phyloP scores from a whole-genome alignment of 768 basidiomycete genomes.

The Hericium erinaceus region DNA sequence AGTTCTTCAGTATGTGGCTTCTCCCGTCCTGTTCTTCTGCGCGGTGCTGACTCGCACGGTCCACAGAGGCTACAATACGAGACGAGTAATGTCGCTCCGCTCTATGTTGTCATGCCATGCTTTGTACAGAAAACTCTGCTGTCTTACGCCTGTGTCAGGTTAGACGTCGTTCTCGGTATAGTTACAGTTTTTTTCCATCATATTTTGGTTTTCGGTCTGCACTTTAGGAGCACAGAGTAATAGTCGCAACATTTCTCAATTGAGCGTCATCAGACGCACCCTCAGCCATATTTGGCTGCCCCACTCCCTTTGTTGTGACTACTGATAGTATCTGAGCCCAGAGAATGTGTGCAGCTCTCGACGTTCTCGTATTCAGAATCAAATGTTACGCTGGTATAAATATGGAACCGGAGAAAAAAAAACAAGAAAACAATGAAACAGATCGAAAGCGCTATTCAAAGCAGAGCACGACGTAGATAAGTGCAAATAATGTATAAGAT shows the following conservation, averaged over 20 bases:
- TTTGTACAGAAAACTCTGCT: not conserved
- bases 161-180: not conserved
- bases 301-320: too few species aligned
- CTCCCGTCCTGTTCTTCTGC: not conserved
- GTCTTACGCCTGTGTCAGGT: not conserved
- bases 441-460: too few species aligned
- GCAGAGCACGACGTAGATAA: too few species aligned
- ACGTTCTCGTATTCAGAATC: too few species aligned
- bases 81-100: not conserved
- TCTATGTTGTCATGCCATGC: not conserved
- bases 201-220: not conserved
- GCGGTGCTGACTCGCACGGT: not conserved
- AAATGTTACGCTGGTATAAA: too few species aligned
- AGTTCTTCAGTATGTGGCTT: constrained; percentile 85
- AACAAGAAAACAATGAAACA: too few species aligned
- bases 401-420: too few species aligned
- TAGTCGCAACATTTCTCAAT: not conserved
- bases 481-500: too few species aligned
- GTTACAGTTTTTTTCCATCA: not conserved
- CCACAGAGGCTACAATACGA: not conserved
- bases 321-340: too few species aligned
- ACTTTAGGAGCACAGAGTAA: not conserved
- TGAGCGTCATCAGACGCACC: too few species aligned
- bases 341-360: too few species aligned
- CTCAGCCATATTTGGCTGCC: too few species aligned